Conservation (phyloP, 139 green algal species). For the Klebsormidium nitens region DNA sequence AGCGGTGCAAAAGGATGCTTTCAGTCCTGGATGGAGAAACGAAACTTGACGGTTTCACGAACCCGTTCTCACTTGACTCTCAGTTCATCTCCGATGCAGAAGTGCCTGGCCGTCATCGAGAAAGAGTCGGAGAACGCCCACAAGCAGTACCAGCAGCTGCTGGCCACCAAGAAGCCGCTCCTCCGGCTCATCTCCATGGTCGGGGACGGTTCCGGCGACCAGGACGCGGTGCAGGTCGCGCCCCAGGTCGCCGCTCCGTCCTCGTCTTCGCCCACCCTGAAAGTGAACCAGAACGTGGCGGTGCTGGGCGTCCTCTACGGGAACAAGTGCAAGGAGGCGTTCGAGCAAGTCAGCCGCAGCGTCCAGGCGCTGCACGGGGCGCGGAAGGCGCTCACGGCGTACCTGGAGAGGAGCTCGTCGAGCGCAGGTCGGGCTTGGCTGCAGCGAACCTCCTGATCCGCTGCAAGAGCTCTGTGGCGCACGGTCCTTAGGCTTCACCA, state of each 20-base stretch:
- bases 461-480: not conserved
- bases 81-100: too few species aligned
- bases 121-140: conserved; percentile 39
- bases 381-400: conserved; percentile 4
- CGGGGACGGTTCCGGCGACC: conserved; percentile 15
- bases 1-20: too few species aligned
- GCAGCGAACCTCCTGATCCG: too few species aligned
- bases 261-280: conserved; percentile 35
- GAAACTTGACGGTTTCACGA: too few species aligned
- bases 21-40: too few species aligned
- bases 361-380: conserved; percentile 18
- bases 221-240: conserved; percentile 8
- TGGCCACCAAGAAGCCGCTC: conserved; percentile 39
- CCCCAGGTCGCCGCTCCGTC: conserved; percentile 25
- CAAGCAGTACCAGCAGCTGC: conserved; percentile 38
- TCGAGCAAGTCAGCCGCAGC: conserved; percentile 23
- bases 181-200: conserved; percentile 33
- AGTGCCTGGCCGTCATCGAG: conserved; percentile 34
- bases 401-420: conserved; percentile 17
- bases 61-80: too few species aligned
- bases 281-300: conserved; percentile 35
- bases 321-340: conserved; percentile 48
- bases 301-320: conserved; percentile 46
- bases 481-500: too few species aligned
- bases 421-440: too few species aligned